Evolutionary conservation across 495 filamentous ascomycete species (phyloP).

Genomic region (Aspergillus steynii): DNA sequence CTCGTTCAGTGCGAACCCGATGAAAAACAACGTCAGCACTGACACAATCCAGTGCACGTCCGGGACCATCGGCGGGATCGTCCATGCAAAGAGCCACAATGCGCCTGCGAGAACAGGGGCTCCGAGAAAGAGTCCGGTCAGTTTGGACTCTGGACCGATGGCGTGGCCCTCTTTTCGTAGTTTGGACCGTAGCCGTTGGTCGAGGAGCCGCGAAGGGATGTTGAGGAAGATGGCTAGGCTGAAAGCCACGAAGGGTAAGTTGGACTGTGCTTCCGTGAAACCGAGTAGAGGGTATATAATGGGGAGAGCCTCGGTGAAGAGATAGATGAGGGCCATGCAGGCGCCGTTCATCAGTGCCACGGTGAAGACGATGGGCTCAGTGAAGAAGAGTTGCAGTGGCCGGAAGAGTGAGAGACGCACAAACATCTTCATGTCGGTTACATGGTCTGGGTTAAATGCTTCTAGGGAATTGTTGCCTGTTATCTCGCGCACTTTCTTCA

Average conservation of each 20-base stretch:
- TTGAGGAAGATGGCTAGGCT: slow-evolving; percentile 31
- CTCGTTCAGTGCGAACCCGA: slow-evolving; percentile 49
- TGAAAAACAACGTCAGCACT: slow-evolving; percentile 30
- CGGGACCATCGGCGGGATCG: slow-evolving; percentile 36
- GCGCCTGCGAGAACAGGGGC: slow-evolving; percentile 37
- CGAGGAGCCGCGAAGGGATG: slow-evolving; percentile 35
- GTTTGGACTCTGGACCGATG: slow-evolving; percentile 40
- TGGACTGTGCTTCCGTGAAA: slow-evolving; percentile 27
- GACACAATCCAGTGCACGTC: slow-evolving; percentile 38
- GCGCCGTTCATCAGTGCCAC: slow-evolving; percentile 14
- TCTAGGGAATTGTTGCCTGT: slow-evolving; percentile 26
- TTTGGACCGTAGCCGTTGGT: slow-evolving; percentile 21
- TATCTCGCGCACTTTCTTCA: slow-evolving; percentile 22
- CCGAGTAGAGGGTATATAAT: slow-evolving; percentile 38
- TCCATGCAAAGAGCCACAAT: slow-evolving; percentile 50
- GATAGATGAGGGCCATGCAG: slow-evolving; percentile 14
- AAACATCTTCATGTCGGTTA: slow-evolving; percentile 30
- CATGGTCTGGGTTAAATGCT: slow-evolving; percentile 34
- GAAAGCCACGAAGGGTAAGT: slow-evolving; percentile 42
- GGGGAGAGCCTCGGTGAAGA: slow-evolving; percentile 42
- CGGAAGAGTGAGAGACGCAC: slow-evolving; percentile 30
- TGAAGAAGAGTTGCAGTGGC: slow-evolving; percentile 40
- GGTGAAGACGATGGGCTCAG: slow-evolving; percentile 44
- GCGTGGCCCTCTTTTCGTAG: slow-evolving; percentile 15
- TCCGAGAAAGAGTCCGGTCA: slow-evolving; percentile 40